A percentile compares a stretch with the other conserved stretches of the same genome.
These are phyloP conservation scores for Xanthoconium stramineum DNA, from an alignment of 768 basidiomycete genomes.

Conservation along the genomic window DNA sequence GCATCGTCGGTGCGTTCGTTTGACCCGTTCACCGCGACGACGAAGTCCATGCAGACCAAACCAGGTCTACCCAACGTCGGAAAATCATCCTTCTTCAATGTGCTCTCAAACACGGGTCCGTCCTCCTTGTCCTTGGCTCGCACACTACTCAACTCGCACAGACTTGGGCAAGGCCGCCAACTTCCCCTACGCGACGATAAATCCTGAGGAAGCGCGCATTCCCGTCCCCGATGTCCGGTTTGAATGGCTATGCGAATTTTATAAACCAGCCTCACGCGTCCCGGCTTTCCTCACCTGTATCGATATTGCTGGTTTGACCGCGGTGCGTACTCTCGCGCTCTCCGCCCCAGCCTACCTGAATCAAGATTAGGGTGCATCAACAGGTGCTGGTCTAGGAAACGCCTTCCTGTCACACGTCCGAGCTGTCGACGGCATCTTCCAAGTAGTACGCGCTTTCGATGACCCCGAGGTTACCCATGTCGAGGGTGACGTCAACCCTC, in stretches of 20 bases:
- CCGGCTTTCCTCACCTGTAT: slow-evolving; percentile 97
- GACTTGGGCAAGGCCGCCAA: slow-evolving; percentile 95
- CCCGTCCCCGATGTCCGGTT: slow-evolving; percentile 93
- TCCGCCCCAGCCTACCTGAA: slow-evolving; percentile 16
- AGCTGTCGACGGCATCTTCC: slow-evolving; percentile 98
- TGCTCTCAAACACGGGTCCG: slow-evolving; percentile 84
- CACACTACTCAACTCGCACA: slow-evolving; percentile 25
- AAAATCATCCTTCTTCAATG: slow-evolving; percentile 99
- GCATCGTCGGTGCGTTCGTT: slow-evolving; percentile 87
- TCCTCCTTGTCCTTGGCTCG: slow-evolving; percentile 1
- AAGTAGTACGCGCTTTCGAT: slow-evolving; percentile 96
- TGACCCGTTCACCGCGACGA: not conserved
- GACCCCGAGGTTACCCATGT: slow-evolving; percentile 99
- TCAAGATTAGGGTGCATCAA: slow-evolving; percentile 77
- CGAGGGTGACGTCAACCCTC: slow-evolving; percentile 94
- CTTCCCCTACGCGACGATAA: slow-evolving; percentile 94
- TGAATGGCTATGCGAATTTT: slow-evolving; percentile 87
- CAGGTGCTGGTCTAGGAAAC: slow-evolving; percentile 96
- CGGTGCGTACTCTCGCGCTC: slow-evolving; percentile 48
- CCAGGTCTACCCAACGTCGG: slow-evolving; percentile 94
- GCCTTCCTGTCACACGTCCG: slow-evolving; percentile 97
- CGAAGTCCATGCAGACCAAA: slow-evolving; percentile 5
- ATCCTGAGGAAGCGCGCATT: slow-evolving; percentile 94
- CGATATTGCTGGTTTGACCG: slow-evolving; percentile 97
- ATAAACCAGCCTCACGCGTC: slow-evolving; percentile 85